These are phyloP conservation scores for Taiozyma sp. DNA, from an alignment of 1,139 yeast species.

Conservation along the genomic window DNA sequence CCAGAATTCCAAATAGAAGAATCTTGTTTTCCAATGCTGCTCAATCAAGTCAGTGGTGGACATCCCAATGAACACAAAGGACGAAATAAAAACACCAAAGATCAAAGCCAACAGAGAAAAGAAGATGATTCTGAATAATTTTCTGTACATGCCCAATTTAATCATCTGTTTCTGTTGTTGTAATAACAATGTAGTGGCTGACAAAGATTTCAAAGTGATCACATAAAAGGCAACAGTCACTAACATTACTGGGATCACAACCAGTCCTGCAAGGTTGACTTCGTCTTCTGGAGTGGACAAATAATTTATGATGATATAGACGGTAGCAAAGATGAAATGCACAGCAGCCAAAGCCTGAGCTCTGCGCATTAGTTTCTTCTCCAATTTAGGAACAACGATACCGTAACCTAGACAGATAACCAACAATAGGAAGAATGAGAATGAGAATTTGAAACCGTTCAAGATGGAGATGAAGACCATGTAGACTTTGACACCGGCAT, in stretches of 20 bases:
- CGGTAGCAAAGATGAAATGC: slow-evolving; percentile 64
- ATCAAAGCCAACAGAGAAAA: slow-evolving; percentile 53
- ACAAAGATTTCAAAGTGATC: slow-evolving; percentile 66
- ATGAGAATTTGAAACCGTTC: slow-evolving; percentile 78
- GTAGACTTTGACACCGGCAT: slow-evolving; percentile 66
- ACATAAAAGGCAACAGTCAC: slow-evolving; percentile 72
- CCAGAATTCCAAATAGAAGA: slow-evolving; percentile 91
- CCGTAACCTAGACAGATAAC: slow-evolving; percentile 93
- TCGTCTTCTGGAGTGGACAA: slow-evolving; percentile 41
- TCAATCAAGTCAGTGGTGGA: slow-evolving; percentile 74
- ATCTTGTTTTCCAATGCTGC: slow-evolving; percentile 87
- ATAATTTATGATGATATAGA: slow-evolving; percentile 68
- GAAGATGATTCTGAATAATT: slow-evolving; percentile 68
- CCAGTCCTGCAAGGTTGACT: slow-evolving; percentile 32
- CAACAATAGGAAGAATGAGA: slow-evolving; percentile 80
- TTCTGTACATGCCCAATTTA: slow-evolving; percentile 81
- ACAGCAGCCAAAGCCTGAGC: slow-evolving; percentile 72
- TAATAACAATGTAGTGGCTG: slow-evolving; percentile 66
- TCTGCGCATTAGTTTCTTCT: slow-evolving; percentile 68
- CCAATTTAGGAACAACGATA: slow-evolving; percentile 81
- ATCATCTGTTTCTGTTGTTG: slow-evolving; percentile 87
- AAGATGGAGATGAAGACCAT: slow-evolving; percentile 72
- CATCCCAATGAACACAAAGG: slow-evolving; percentile 69
- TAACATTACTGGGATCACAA: slow-evolving; percentile 64
- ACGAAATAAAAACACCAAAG: slow-evolving; percentile 64